Base-by-base conservation (phyloP, 768 basidiomycete genomes). In the Cystobasidium tubakii region DNA sequence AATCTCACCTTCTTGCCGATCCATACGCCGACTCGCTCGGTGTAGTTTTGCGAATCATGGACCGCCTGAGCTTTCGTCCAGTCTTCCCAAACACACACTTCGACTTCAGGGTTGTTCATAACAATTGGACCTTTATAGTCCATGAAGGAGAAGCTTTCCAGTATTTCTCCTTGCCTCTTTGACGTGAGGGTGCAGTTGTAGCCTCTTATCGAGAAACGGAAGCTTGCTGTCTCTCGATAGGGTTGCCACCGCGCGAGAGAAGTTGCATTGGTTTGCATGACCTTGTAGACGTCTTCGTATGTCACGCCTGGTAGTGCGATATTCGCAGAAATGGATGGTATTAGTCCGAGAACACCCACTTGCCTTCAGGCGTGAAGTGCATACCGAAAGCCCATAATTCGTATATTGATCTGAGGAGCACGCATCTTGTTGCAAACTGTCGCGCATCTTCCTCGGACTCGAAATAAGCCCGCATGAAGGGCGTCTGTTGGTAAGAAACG, bases 1-100 rank as follows among this genome's bases (percentile, higher is more conserved):
- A 39, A 44, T 84, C 87, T 81, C 82, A 94, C 92, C 88, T 91
- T 87, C 84, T 89, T 88, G 78, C 91, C 92, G 77, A 94, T 90
- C 81, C 88, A 94, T 12, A 88, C 86, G 74, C 88, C 86, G 54
- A 42, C 55, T 33, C 74, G 25, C 60, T 72, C 60, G 46, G 66
- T 50, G 17, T 60, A 25, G 3, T 69, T 54, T 19, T 66, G 42
- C 55, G 12, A 19, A 19, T 42, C 29, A 12, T 69, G 65, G 21
- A 73, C 55, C 25, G 17, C 73, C 43, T 39, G 67, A 62, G 55
- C 29, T 63, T 77, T 43, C 17, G 63, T 29, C 66, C 66, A 78
- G 34, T 77, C 75, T 62, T 78, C 78, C 29, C 78, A 74, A 23
- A 77, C 54, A 21, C 77, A 77, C 21, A 78, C 25, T 27, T 78